Base-by-base conservation (phyloP, 2,329 filamentous ascomycete species). In the Emmonsiellopsis sp. region DNA sequence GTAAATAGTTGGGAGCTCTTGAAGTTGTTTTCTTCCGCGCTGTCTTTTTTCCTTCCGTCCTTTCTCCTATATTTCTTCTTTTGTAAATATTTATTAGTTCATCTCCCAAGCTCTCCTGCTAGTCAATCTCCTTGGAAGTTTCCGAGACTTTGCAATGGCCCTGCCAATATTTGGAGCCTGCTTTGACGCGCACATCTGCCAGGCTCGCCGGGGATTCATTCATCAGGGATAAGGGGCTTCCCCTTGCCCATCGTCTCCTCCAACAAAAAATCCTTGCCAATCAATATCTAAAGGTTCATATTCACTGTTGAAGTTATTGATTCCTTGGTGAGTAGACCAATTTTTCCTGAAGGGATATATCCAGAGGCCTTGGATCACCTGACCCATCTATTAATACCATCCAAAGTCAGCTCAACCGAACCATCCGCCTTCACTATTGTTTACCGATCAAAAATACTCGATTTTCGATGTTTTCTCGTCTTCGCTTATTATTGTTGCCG, bases 401-500 rank as follows among this genome's bases (percentile, higher is more conserved):
- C 52, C 52, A 40, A 54, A 54, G 49, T 37, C 34, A 37, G 34
- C 34, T 55, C 41, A 42, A 35, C 44, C 32, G 47, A 43, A 15
- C 49, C 54, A 56, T 51, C 54, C 45, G 52, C 54, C 50, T 54
- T 57, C 54, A 50, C 42, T 34, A 54, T 58, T 53, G 48, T 42
- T 58, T 55, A 54, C 50, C 48, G 50, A 52, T 41, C 44, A 53
- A 50, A 56, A 52, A 56, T 54, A 53, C 53, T 55, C 53, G 47
- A 47, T 37, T 51, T 52, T 54, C 46, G 8, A 58, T 55, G 57
- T 55, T 58, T 57, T 60, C 59, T 56, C 57, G 41, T 53, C 58
- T 46, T 55, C 51, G 46, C 50, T 50, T 59, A 55, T 58, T 57
- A 50, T 55, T 57, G 52, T 50, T 51, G 56, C 58, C 54, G 54